A percentile compares a stretch with the other conserved stretches of the same genome.
phyloP scores from a whole-genome alignment of 2,329 filamentous ascomycete species.

The Aureobasidium zeae region DNA sequence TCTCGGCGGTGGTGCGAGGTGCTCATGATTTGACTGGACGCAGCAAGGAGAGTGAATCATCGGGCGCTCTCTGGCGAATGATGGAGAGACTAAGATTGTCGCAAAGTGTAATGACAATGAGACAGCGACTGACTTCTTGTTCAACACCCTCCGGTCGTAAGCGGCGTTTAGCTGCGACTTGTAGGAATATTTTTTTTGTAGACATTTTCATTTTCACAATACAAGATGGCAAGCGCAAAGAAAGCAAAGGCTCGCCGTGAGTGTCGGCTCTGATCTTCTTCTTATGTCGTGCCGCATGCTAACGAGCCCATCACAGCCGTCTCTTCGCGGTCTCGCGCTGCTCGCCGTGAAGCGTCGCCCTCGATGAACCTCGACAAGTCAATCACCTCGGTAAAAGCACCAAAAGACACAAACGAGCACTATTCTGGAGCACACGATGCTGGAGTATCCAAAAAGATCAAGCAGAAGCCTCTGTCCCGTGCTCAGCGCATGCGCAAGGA shows the following conservation, averaged over 20 bases:
- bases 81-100: neutral
- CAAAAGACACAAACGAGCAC: slow-evolving; percentile 39
- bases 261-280: neutral
- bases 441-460: slow-evolving; percentile 60
- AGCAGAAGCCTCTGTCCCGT: slow-evolving; percentile 44
- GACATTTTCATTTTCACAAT: neutral
- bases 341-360: slow-evolving; percentile 61
- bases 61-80: neutral
- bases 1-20: slow-evolving; percentile 1
- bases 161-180: too few relatives aligned
- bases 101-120: too few relatives aligned
- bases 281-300: neutral
- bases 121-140: slow-evolving; percentile 1
- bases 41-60: neutral
- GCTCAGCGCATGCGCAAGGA: slow-evolving; percentile 46
- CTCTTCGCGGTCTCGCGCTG: slow-evolving; percentile 64
- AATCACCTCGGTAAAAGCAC: slow-evolving; percentile 50
- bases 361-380: slow-evolving; percentile 64
- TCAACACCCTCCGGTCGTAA: too few relatives aligned
- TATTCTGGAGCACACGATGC: slow-evolving; percentile 58
- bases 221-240: slow-evolving; percentile 37
- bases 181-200: neutral
- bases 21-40: slow-evolving; percentile 7
- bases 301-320: slow-evolving; percentile 38
- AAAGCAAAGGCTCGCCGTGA: slow-evolving; percentile 34